Conservation (phyloP, 140 eudicot genomes). For the Flaveria floridana region DNA sequence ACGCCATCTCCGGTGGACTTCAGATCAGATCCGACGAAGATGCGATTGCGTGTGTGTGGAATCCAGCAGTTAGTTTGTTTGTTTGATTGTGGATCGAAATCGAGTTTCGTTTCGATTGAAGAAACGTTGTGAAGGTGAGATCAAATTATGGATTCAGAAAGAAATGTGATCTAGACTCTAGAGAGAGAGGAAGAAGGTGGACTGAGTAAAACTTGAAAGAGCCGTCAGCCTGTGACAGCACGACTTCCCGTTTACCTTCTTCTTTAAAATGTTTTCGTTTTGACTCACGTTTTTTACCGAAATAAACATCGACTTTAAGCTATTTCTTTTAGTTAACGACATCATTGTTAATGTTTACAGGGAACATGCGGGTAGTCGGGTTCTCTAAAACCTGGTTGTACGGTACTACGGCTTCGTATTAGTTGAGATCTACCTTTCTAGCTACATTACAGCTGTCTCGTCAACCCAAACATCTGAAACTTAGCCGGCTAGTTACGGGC, state of each 20-base stretch:
- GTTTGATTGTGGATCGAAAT: slow-evolving; percentile 41
- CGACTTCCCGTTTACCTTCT: slow-evolving; percentile 47
- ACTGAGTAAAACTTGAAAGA: slow-evolving; percentile 36
- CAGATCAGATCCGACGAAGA: slow-evolving; percentile 56
- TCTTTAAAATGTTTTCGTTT: no score
- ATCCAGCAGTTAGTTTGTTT: slow-evolving; percentile 27
- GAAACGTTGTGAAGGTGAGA: slow-evolving; percentile 24
- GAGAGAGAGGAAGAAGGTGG: slow-evolving; percentile 47
- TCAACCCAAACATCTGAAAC: no score
- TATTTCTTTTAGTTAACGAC: no score
- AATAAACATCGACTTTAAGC: no score
- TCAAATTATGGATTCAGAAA: neutral
- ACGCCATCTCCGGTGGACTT: slow-evolving; percentile 61
- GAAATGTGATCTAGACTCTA: slow-evolving; percentile 49
- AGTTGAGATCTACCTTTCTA: no score
- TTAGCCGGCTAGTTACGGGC: no score
- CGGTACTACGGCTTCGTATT: no score
- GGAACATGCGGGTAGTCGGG: no score
- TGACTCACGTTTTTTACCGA: no score
- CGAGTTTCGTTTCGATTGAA: slow-evolving; percentile 5
- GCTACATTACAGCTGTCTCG: no score
- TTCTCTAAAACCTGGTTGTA: no score
- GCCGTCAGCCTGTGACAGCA: slow-evolving; percentile 51
- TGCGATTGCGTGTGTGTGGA: slow-evolving; percentile 37
- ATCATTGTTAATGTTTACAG: no score